Conservation (phyloP, 768 basidiomycete species). For the Pisolithus sp. region DNA sequence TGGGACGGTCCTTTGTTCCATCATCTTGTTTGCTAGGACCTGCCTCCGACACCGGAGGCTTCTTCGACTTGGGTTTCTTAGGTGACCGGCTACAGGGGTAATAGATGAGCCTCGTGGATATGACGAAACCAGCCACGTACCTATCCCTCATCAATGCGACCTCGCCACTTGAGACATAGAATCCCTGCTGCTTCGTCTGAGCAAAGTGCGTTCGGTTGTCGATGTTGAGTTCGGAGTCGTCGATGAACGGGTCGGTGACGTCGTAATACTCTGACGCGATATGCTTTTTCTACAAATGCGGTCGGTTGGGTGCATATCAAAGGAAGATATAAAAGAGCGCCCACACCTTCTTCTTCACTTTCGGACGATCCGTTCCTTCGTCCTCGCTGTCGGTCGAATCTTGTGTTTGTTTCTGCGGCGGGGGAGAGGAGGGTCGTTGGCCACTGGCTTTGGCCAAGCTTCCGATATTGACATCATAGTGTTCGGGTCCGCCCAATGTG, state of each 20-base stretch:
- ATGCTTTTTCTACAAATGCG: constrained; percentile 39
- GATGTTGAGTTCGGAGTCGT: constrained; percentile 88
- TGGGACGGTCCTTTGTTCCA: constrained; percentile 47
- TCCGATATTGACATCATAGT: constrained; percentile 68
- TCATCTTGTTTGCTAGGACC: constrained; percentile 27
- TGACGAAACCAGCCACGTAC: constrained; percentile 19
- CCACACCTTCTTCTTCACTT: constrained; percentile 34
- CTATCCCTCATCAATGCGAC: constrained; percentile 83
- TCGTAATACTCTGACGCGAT: constrained; percentile 79
- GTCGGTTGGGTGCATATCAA: neutral
- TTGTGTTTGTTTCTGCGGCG: constrained; percentile 30
- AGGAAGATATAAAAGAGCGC: neutral
- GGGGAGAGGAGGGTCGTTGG: constrained; percentile 56
- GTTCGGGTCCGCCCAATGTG: constrained; percentile 60
- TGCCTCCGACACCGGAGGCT: constrained; percentile 25
- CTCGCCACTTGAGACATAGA: constrained; percentile 86
- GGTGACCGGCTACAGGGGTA: constrained; percentile 39
- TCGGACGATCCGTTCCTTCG: constrained; percentile 34
- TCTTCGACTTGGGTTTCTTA: constrained; percentile 69
- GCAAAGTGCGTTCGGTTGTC: constrained; percentile 90
- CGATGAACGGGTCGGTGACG: constrained; percentile 88
- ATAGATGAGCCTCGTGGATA: constrained; percentile 8
- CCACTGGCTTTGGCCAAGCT: constrained; percentile 55
- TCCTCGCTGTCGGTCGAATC: constrained; percentile 55
- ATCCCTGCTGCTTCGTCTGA: constrained; percentile 87